Evolutionary conservation across 2,329 filamentous ascomycete species (phyloP).

Genomic region (Diaporthe ampelina): DNA sequence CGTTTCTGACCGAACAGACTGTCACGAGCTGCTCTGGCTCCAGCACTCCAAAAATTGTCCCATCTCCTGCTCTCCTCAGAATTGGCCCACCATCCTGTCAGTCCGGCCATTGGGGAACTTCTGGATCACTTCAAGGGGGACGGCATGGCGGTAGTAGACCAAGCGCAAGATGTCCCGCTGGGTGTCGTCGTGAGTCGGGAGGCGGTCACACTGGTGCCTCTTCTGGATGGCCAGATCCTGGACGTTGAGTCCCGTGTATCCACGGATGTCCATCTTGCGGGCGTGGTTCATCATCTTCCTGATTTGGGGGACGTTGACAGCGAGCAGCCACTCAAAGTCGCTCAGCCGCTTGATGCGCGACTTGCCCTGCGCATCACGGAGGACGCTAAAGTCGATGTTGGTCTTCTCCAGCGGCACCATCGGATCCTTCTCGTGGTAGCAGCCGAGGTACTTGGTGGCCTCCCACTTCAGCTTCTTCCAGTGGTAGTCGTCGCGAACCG

Average conservation of each 20-base stretch:
- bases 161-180: neutral
- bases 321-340: slow-evolving; percentile 18
- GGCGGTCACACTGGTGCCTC: neutral
- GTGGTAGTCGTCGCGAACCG: slow-evolving; percentile 13
- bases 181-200: neutral
- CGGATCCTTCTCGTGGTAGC: neutral
- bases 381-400: slow-evolving; percentile 30
- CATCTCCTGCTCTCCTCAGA: neutral
- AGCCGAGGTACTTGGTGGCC: slow-evolving; percentile 18
- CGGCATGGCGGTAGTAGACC: slow-evolving; percentile 5
- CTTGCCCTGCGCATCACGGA: neutral
- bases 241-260: neutral
- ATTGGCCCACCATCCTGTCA: neutral
- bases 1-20: neutral
- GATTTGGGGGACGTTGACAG: neutral
- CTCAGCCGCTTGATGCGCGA: neutral
- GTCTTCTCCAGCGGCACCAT: slow-evolving; percentile 2
- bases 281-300: neutral
- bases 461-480: slow-evolving; percentile 10
- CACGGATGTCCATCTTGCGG: neutral
- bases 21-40: neutral
- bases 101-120: slow-evolving; percentile 13
- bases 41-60: too few relatives aligned
- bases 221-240: neutral
- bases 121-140: slow-evolving; percentile 25